Base-by-base conservation (phyloP, 345 rosid genomes). In the Brassica juncea region DNA sequence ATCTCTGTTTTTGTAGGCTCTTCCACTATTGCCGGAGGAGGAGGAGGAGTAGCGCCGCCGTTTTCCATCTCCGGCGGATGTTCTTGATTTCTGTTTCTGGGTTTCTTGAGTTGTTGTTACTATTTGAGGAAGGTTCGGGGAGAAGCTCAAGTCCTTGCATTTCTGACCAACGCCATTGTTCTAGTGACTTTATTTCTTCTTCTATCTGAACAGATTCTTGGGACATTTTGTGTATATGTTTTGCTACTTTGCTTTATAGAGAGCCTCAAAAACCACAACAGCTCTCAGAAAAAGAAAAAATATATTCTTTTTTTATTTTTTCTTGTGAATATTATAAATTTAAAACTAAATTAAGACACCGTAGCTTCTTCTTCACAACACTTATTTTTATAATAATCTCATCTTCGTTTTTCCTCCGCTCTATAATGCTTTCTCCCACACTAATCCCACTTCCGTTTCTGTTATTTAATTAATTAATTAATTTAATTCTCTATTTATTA, bases 91-190 rank as follows among this genome's bases (percentile, higher is more conserved):
- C 76, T 61, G 81, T 66, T 66, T 77, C 75, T 77, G n/a, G 23
- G 78, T 67, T 35, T 42, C 0, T 80, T 10, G 74, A 49, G 69
- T 81, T 82, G 74, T 42, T 78, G 79, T 73, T 75, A 76, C 16
- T 28, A 4, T 1, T 65, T 70, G 80, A 66, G 65, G 81, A 28
- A 62, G 80, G 64, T 71, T 86, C 37, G 70, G 97, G 78, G 30
- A 87, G 81, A 77, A 95, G 98, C 82, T 95, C 99, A 83, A 95
- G 94, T 42, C 98, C 98, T 90, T 93, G 97, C 94, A 95, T 90
- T 89, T 93, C 97, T 28, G 96, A 89, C 96, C 98, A 95, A 84
- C 88, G 90, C 99, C 98, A 95, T 78, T 88, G 89, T 86, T 95
- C 97, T 67, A 82, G 83, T 86, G 86, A 80, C 83, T 88, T 87